Evolutionary conservation across 495 filamentous ascomycete species (phyloP).

Genomic region (Cercophora newfieldiana): DNA sequence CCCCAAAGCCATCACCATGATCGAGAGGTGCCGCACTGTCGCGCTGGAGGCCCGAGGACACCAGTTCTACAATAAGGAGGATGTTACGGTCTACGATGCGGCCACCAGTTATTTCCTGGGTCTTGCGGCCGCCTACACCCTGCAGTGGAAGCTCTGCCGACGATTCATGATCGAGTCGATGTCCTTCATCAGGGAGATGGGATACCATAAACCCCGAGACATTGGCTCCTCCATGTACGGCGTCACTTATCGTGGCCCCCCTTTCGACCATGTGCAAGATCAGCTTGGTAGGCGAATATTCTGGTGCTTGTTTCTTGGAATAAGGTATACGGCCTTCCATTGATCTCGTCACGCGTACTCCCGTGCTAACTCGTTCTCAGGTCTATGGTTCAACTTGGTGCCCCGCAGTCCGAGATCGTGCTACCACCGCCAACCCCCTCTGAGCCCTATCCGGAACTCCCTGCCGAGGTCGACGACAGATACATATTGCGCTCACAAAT

Average conservation of each 20-base stretch:
- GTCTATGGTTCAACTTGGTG: constrained; percentile 69
- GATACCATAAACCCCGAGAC: constrained; percentile 55
- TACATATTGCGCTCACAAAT: constrained; percentile 66
- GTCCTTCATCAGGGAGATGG: constrained; percentile 68
- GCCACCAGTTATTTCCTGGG: constrained; percentile 83
- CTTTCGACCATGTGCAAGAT: constrained; percentile 68
- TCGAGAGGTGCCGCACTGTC: constrained; percentile 71
- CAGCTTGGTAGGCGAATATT: constrained; percentile 79
- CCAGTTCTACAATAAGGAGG: constrained; percentile 63
- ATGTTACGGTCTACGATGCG: constrained; percentile 74
- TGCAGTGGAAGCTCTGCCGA: constrained; percentile 64
- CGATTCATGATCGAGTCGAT: constrained; percentile 73
- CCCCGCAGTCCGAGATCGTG: constrained; percentile 60
- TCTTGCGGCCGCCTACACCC: constrained; percentile 67
- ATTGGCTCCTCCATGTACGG: constrained; percentile 32
- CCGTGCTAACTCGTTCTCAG: constrained; percentile 33
- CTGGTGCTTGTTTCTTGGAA: constrained; percentile 70
- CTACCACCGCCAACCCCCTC: constrained; percentile 70
- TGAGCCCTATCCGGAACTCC: constrained; percentile 78
- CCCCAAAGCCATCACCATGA: constrained; percentile 68
- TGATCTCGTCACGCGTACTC: background rate
- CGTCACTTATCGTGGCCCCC: constrained; percentile 35
- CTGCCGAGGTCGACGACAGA: constrained; percentile 76
- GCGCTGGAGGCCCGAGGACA: constrained; percentile 70
- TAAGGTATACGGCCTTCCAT: constrained; percentile 44